phyloP scores from a whole-genome alignment of 2,329 filamentous ascomycete species.

The Scytalidium lignicola region DNA sequence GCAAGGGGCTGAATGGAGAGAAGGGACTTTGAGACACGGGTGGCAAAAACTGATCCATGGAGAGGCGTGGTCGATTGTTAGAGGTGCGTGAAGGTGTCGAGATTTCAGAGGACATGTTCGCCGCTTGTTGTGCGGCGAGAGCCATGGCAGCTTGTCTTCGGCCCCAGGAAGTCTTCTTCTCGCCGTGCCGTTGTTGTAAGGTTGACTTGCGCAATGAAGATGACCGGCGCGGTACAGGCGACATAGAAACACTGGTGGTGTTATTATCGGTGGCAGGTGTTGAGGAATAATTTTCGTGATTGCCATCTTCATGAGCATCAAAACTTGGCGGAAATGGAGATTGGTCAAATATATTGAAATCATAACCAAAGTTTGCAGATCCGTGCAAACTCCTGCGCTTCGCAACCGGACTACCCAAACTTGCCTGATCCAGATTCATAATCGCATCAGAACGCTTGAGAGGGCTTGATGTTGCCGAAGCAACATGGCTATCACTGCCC shows the following conservation, averaged over 20 bases:
- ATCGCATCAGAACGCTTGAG: slow-evolving; percentile 87
- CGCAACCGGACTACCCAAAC: slow-evolving; percentile 77
- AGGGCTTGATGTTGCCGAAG: slow-evolving; percentile 66
- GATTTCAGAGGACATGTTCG: slow-evolving; percentile 36
- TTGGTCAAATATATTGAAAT: slow-evolving; percentile 74
- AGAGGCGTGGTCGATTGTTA: slow-evolving; percentile 64
- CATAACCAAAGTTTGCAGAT: slow-evolving; percentile 53
- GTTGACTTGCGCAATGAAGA: slow-evolving; percentile 83
- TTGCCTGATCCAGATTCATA: slow-evolving; percentile 79
- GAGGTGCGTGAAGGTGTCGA: slow-evolving; percentile 49
- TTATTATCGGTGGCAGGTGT: slow-evolving; percentile 20
- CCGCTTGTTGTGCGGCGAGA: slow-evolving; percentile 24
- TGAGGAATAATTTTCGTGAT: slow-evolving; percentile 48
- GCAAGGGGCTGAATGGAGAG: slow-evolving; percentile 45
- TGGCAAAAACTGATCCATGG: slow-evolving; percentile 71
- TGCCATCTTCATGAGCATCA: slow-evolving; percentile 46
- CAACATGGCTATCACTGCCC: slow-evolving; percentile 34
- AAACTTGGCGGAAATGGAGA: slow-evolving; percentile 39
- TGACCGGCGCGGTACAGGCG: slow-evolving; percentile 59
- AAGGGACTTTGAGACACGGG: slow-evolving; percentile 60
- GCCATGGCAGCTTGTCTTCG: slow-evolving; percentile 50
- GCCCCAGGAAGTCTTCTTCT: slow-evolving; percentile 56
- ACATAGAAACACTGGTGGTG: slow-evolving; percentile 35
- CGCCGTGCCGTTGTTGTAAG: slow-evolving; percentile 74
- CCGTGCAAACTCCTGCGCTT: slow-evolving; percentile 87